A percentile compares a stretch with the other conserved stretches of the same genome.
phyloP scores from a whole-genome alignment of 2,329 filamentous ascomycete species.

The Arachnomyces sp. region DNA sequence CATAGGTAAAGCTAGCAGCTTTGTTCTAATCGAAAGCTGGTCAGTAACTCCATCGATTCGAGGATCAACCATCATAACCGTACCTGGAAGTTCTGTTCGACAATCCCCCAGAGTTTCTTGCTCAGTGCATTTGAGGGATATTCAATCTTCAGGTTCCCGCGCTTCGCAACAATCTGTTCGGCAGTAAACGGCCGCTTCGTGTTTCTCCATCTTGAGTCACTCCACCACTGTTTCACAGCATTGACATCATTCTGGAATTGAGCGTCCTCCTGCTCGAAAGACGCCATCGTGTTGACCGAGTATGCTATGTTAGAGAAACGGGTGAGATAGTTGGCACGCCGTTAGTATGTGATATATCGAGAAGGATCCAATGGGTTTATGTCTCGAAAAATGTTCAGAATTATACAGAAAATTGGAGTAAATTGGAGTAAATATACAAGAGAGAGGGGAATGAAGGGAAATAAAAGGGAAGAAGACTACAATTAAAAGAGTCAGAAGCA shows the following conservation, averaged over 20 bases:
- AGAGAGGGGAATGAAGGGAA: slow-evolving; percentile 11
- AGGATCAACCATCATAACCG: slow-evolving; percentile 14
- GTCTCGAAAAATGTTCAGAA: not conserved
- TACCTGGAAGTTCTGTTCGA: slow-evolving; percentile 82
- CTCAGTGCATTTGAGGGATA: slow-evolving; percentile 83
- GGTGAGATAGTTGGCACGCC: not conserved
- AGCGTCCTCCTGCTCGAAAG: slow-evolving; percentile 60
- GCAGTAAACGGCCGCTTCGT: slow-evolving; percentile 91
- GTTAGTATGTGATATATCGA: too few relatives aligned
- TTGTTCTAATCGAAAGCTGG: slow-evolving; percentile 50
- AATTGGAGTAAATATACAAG: slow-evolving; percentile 9
- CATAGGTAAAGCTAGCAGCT: slow-evolving; percentile 89
- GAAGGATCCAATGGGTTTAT: too few relatives aligned
- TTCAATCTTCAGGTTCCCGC: slow-evolving; percentile 81
- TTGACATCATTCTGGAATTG: slow-evolving; percentile 75
- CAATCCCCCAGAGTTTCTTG: slow-evolving; percentile 90
- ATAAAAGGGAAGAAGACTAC: slow-evolving; percentile 15
- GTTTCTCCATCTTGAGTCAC: slow-evolving; percentile 80
- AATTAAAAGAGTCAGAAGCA: not conserved
- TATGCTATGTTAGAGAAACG: slow-evolving; percentile 20
- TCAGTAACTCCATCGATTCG: slow-evolving; percentile 10
- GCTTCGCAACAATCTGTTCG: slow-evolving; percentile 93
- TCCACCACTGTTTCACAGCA: slow-evolving; percentile 91
- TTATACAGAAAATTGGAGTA: slow-evolving; percentile 2
- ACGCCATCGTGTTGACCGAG: slow-evolving; percentile 28